Percentiles rank a stretch among this genome's conserved stretches.
phyloP scores from a whole-genome alignment of 768 basidiomycete genomes.

The Boletus edulis region DNA sequence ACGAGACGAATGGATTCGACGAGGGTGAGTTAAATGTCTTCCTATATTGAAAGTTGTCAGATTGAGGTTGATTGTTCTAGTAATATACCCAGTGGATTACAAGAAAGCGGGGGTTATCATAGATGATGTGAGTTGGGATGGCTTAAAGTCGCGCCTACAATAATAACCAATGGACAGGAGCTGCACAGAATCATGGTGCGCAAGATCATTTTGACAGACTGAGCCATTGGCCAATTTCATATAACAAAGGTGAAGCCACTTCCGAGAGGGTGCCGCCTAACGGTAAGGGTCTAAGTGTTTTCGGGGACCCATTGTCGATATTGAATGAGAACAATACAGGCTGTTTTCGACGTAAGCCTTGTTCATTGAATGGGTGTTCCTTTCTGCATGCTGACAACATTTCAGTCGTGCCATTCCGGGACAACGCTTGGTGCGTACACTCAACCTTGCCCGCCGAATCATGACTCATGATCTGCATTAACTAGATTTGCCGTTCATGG shows the following conservation, averaged over 20 bases:
- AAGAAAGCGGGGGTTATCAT: constrained; percentile 73
- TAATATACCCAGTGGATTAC: constrained; percentile 90
- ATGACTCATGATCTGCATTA: not conserved
- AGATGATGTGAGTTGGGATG: constrained; percentile 57
- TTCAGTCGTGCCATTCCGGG: constrained; percentile 48
- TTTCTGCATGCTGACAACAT: not conserved
- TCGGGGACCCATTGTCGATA: not conserved
- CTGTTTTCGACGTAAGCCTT: constrained; percentile 49
- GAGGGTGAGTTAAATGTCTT: constrained; percentile 49
- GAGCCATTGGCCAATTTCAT: not conserved
- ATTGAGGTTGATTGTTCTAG: constrained; percentile 32
- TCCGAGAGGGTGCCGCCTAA: constrained; percentile 66
- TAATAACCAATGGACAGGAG: constrained; percentile 25
- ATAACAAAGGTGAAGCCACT: constrained; percentile 45
- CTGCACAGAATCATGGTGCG: constrained; percentile 28
- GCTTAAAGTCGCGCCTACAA: not conserved
- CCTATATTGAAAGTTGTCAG: not conserved
- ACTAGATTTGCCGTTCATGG: constrained; percentile 30
- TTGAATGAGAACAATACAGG: constrained; percentile 14
- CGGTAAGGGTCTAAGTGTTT: constrained; percentile 31
- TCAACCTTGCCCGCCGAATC: not conserved
- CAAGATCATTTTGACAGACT: not conserved
- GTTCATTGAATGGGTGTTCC: not conserved
- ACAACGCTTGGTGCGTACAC: constrained; percentile 40
- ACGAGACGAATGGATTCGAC: constrained; percentile 77